Base-by-base conservation (phyloP, 179 eudicot genomes). In the Camellia oleifera region DNA sequence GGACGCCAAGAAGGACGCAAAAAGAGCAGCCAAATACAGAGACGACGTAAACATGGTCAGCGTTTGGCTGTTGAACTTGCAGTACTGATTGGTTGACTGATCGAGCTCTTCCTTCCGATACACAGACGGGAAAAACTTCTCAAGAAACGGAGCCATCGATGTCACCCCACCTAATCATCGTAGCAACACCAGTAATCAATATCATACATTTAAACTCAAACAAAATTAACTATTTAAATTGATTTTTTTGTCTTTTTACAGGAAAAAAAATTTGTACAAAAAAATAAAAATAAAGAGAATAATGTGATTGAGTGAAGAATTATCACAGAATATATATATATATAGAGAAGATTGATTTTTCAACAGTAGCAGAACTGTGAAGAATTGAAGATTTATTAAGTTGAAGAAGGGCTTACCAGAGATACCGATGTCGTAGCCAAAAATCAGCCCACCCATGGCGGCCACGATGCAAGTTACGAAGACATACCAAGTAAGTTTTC, bases 1-100 rank as follows among this genome's bases (percentile, higher is more conserved):
- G 1, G 86, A 71, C 18, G 86, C 81, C 15, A 80, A 58, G n/a
- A 83, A 42, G 13, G 80, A 83, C 7, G 86, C 60, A 4, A 65
- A 52, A 5, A 85, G 71, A 12, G 88, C 88, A 0, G 88, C 85
- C 46, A 82, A 52, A 56, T 85, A 85, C 1, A 85, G 78, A 0
- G 85, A 85, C 5, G 88, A 85, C 15, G 88, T 85, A 76, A 85
- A 85, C 18, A 83, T 4, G 4, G 80, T 76, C 9, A 85, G 76
- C 14, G 46, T 17, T 3, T 74, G 75, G 26, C 81, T 79, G 64
- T 85, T 72, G 61, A 77, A 85, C 32, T 80, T 83, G 78, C 88
- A 85, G 66, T 85, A 85, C 70, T 77, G 80, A 50, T 83, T 85
- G 5, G 72, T 80, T 8, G 76, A 57, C 0, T 5, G 26, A 7